Conservation (phyloP, 2,329 filamentous ascomycete genomes). For the Diaporthe eres region DNA sequence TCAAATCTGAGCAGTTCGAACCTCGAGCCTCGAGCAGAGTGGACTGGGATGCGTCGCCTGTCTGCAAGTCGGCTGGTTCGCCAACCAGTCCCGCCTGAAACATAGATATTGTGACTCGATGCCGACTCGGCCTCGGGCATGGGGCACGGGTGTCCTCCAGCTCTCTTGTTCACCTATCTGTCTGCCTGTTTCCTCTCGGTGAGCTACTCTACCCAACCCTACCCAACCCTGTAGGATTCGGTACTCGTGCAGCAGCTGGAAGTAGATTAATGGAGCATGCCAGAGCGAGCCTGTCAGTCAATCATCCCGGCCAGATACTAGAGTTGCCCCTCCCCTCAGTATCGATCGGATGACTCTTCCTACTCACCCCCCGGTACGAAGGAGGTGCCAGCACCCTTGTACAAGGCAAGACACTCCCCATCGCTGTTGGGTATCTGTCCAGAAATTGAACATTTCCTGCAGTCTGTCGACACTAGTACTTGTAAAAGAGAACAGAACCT, state of each 20-base stretch:
- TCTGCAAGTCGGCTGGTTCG: background rate
- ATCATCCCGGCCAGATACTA: background rate
- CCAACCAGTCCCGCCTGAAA: conserved; percentile 9
- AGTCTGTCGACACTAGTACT: background rate
- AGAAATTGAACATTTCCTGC: background rate
- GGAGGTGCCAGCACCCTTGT: background rate
- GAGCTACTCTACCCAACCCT: background rate
- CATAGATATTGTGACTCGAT: conserved; percentile 33
- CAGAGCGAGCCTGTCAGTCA: background rate
- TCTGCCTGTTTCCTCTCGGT: background rate
- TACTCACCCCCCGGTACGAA: background rate
- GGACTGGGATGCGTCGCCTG: background rate
- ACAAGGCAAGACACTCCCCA: background rate
- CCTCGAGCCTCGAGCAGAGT: background rate
- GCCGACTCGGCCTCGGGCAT: background rate
- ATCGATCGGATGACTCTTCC: conserved; percentile 15
- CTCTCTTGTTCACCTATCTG: background rate
- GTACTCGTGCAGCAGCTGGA: background rate
- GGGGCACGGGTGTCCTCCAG: background rate
- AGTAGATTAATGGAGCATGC: background rate
- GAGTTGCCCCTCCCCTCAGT: background rate
- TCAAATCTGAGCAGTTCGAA: background rate
- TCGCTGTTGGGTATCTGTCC: background rate
- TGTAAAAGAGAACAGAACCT: background rate
- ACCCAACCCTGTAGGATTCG: background rate